These are phyloP conservation scores for Piper betle DNA, from an alignment of 164 flowering plant species.

Conservation along the genomic window DNA sequence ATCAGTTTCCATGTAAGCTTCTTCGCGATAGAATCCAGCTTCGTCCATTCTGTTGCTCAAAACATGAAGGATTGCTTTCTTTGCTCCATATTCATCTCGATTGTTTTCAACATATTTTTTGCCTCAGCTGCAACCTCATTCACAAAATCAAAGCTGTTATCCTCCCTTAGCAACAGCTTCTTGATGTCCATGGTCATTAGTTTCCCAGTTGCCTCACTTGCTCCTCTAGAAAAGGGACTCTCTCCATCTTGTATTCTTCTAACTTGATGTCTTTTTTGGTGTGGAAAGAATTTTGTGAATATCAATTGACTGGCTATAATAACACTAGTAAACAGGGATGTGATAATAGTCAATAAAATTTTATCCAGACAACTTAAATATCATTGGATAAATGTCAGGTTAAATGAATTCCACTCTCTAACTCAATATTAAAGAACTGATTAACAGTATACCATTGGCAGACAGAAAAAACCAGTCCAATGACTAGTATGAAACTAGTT, in stretches of 20 bases:
- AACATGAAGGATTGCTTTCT: constrained; percentile 83
- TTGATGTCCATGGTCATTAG: constrained; percentile 60
- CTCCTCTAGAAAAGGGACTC: constrained; percentile 89
- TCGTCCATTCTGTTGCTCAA: constrained; percentile 81
- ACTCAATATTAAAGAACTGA: too few relatives aligned
- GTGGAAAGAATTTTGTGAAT: constrained; percentile 18
- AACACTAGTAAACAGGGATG: too few relatives aligned
- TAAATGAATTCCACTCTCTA: too few relatives aligned
- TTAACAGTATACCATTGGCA: too few relatives aligned
- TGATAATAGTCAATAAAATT: too few relatives aligned
- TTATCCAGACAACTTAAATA: too few relatives aligned
- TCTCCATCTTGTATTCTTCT: constrained; percentile 33
- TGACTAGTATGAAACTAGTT: too few relatives aligned
- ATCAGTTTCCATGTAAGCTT: constrained; percentile 62
- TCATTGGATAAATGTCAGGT: too few relatives aligned
- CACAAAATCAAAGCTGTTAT: constrained; percentile 75
- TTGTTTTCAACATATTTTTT: constrained; percentile 57
- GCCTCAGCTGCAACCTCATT: constrained; percentile 92
- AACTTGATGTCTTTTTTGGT: constrained; percentile 49
- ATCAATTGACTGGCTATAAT: neutral
- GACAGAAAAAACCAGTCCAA: too few relatives aligned
- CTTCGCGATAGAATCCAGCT: constrained; percentile 60
- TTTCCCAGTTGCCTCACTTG: constrained; percentile 58
- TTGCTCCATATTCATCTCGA: constrained; percentile 65
- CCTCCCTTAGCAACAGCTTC: constrained; percentile 63